These are phyloP conservation scores for Clonostachys solani DNA, from an alignment of 2,329 filamentous ascomycete genomes.

Conservation along the genomic window DNA sequence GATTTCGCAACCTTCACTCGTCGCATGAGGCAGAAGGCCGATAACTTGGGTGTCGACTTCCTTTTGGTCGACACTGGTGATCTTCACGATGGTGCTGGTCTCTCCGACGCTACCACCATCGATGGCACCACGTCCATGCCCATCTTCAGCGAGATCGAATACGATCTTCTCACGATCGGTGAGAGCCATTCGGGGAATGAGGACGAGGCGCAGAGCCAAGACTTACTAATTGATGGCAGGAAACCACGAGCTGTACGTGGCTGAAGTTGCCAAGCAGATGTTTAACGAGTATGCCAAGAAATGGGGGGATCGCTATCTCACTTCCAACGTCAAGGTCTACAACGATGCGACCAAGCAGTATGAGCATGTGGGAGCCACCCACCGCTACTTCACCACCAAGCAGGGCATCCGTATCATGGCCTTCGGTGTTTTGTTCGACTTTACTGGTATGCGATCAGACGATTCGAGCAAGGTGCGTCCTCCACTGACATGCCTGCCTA, in stretches of 20 bases:
- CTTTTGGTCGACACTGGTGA: constrained; percentile 60
- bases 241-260: constrained; percentile 64
- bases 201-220: too few species aligned
- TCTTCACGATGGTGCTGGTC: constrained; percentile 61
- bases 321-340: constrained; percentile 38
- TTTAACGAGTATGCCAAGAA: constrained; percentile 54
- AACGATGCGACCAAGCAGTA: constrained; percentile 30
- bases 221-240: constrained; percentile 14
- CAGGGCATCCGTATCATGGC: constrained; percentile 37
- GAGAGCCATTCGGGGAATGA: not conserved
- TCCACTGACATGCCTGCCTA: constrained; percentile 7
- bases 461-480: not conserved
- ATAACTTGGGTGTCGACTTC: constrained; percentile 52
- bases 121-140: constrained; percentile 50
- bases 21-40: constrained; percentile 55
- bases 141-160: constrained; percentile 34
- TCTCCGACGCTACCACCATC: constrained; percentile 54
- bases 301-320: constrained; percentile 42
- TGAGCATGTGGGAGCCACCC: constrained; percentile 35
- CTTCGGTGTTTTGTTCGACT: constrained; percentile 38
- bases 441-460: constrained; percentile 41
- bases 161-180: constrained; percentile 38
- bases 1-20: constrained; percentile 58
- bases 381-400: constrained; percentile 36
- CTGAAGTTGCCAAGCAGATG: constrained; percentile 57